Percentiles rank a stretch among this genome's conserved stretches.
phyloP scores from a whole-genome alignment of 176 grass and related monocot genomes.

The Raddia distichophylla region DNA sequence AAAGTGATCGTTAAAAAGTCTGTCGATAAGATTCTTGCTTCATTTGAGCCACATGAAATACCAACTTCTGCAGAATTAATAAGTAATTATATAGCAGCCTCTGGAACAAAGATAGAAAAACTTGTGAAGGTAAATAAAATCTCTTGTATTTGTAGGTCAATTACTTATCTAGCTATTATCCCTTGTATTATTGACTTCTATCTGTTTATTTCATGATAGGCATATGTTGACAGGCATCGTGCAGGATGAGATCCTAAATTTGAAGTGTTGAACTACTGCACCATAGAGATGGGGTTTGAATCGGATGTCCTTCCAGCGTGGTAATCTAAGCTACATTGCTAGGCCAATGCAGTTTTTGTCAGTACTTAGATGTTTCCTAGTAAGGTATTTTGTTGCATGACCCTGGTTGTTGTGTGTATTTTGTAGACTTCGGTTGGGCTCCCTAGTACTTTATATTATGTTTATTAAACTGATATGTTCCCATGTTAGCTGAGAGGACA shows the following conservation, averaged over 20 bases:
- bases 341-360: constrained; percentile 29
- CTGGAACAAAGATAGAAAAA: constrained; percentile 57
- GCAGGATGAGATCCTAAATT: constrained; percentile 31
- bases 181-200: constrained; percentile 28
- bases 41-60: constrained; percentile 56
- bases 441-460: constrained; percentile 25
- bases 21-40: constrained; percentile 58
- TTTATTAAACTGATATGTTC: constrained; percentile 36
- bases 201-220: constrained; percentile 47
- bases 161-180: constrained; percentile 15
- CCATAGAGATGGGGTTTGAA: constrained; percentile 24
- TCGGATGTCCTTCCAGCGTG: constrained; percentile 1
- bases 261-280: constrained; percentile 24
- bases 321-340: constrained; percentile 26
- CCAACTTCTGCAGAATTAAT: constrained; percentile 49
- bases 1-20: constrained; percentile 67
- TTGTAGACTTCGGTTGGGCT: constrained; percentile 42
- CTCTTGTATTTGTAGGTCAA: constrained; percentile 17
- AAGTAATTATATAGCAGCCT: constrained; percentile 42
- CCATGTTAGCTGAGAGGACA: constrained; percentile 30
- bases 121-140: constrained; percentile 73
- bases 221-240: constrained; percentile 51
- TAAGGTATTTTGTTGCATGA: constrained; percentile 45
- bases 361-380: constrained; percentile 39
- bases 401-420: constrained; percentile 39